These are phyloP conservation scores for Grammothele lineata DNA, from an alignment of 768 basidiomycete genomes.

Conservation along the genomic window DNA sequence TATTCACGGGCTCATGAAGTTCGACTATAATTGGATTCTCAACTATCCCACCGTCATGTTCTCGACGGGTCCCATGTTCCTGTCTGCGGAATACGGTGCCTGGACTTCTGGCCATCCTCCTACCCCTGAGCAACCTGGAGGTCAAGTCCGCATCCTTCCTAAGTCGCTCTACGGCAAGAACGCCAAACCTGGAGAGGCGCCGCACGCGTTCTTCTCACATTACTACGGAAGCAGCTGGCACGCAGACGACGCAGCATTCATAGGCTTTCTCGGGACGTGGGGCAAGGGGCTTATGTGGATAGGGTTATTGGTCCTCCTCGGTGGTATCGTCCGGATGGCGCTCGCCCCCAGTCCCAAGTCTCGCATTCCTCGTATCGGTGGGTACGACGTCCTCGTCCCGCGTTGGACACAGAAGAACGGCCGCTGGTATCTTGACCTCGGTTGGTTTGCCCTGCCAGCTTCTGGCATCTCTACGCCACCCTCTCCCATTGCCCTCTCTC, in stretches of 20 bases:
- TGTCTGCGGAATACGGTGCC: conserved; percentile 90
- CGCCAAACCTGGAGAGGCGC: conserved; percentile 74
- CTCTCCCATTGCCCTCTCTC: conserved; percentile 45
- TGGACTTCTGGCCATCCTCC: conserved; percentile 68
- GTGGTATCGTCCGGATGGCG: conserved; percentile 57
- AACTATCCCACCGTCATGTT: conserved; percentile 99
- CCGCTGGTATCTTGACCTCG: conserved; percentile 70
- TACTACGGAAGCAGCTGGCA: conserved; percentile 99
- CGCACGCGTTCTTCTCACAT: conserved; percentile 93
- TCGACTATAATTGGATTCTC: conserved; percentile 90
- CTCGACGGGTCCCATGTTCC: conserved; percentile 98
- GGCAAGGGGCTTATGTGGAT: conserved; percentile 88
- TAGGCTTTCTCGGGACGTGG: conserved; percentile 86
- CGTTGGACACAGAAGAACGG: conserved; percentile 68
- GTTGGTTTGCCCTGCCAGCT: conserved; percentile 48
- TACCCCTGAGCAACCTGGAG: conserved; percentile 47
- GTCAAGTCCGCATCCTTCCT: conserved; percentile 87
- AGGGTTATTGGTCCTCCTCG: conserved; percentile 65
- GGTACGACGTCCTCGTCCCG: conserved; percentile 77
- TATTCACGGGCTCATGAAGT: conserved; percentile 86
- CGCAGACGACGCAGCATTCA: conserved; percentile 96
- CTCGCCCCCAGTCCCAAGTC: conserved; percentile 49
- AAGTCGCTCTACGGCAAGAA: conserved; percentile 98
- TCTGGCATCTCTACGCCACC: conserved; percentile 34
- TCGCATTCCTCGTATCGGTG: conserved; percentile 59